Conservation (phyloP, 176 grass and related monocot species). For the Bromus sterilis region DNA sequence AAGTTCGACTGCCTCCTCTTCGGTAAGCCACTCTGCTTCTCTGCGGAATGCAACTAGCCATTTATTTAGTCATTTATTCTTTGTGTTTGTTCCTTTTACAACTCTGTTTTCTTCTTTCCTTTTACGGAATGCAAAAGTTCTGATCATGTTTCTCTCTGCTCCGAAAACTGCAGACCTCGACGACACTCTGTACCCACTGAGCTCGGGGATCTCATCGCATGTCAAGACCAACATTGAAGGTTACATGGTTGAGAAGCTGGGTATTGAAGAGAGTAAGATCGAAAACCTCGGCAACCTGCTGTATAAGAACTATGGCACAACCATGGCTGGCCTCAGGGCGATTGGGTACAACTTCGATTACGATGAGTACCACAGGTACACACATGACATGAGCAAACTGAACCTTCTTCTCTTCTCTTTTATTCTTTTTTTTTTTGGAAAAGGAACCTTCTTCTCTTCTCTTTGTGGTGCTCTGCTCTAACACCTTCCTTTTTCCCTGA, state of each 20-base stretch:
- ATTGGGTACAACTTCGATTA: constrained; percentile 86
- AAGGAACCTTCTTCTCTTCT: neutral
- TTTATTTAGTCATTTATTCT: neutral
- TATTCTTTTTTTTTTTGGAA: too few species aligned
- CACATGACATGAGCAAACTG: neutral
- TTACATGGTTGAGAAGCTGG: constrained; percentile 94
- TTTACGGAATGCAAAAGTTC: constrained; percentile 8
- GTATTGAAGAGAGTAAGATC: constrained; percentile 72
- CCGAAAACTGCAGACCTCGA: constrained; percentile 60
- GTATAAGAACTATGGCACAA: constrained; percentile 93
- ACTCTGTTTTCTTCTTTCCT: neutral
- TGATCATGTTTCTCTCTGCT: constrained; percentile 20
- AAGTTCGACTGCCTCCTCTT: constrained; percentile 91
- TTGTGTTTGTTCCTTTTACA: neutral
- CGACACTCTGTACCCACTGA: constrained; percentile 89
- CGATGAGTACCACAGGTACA: constrained; percentile 68
- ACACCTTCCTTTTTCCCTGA: neutral
- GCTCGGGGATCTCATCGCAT: constrained; percentile 61
- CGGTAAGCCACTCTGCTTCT: constrained; percentile 37
- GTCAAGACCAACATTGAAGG: constrained; percentile 84
- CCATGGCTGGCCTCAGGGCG: constrained; percentile 92
- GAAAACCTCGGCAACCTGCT: constrained; percentile 61
- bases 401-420: neutral
- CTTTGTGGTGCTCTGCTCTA: neutral
- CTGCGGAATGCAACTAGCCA: neutral